Base-by-base conservation (phyloP, 2,329 filamentous ascomycete genomes). In the Pseudocercospora fijiensis region DNA sequence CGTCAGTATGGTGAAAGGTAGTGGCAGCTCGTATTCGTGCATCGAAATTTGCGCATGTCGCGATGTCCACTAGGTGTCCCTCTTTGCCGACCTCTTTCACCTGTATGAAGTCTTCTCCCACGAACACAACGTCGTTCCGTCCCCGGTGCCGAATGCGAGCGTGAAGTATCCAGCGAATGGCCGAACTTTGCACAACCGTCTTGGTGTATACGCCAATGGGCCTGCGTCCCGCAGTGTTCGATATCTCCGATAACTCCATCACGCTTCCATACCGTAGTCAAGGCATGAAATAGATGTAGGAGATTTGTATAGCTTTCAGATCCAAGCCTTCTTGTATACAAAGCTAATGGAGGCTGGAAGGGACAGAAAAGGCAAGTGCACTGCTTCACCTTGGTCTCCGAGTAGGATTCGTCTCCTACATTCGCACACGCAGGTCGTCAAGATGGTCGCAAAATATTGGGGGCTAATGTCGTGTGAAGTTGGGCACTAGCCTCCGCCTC, bases 71-170 rank as follows among this genome's bases (percentile, higher is more conserved):
- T 24, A 96, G 83, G 71, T 90, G 88, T 1, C 88, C 88, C 73
- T 90, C 86, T 2, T 66, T 33, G n/a, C 65, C 69, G 49, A 75
- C 69, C 30, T 96, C 90, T 70, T 88, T 90, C 67, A 98, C 86
- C 69, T 94, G 89, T 51, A 99, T 84, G 70, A 87, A 91, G 67
- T 90, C 85, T 69, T 96, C 90, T 60, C 92, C 91, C 62, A 99
- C 84, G 71, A 96, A 92, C 41, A 93, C 88, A 67, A 97, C 86
- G 78, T 98, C 93, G 70, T 95, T 92, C 65, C 87, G 82, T 49
- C 83, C 77, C 58, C 83, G 81, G 61, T 88, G 88, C 63, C 93
- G 85, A 64, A 98, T 81, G 64, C 88, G 86, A n/a, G 88, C 91
- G 11, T 92, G 90, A 13, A 96, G 80, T 49, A 97, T 89, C 81